Evolutionary conservation across 1,139 yeast species (phyloP).

Genomic region (Petasospora rhodanensis): DNA sequence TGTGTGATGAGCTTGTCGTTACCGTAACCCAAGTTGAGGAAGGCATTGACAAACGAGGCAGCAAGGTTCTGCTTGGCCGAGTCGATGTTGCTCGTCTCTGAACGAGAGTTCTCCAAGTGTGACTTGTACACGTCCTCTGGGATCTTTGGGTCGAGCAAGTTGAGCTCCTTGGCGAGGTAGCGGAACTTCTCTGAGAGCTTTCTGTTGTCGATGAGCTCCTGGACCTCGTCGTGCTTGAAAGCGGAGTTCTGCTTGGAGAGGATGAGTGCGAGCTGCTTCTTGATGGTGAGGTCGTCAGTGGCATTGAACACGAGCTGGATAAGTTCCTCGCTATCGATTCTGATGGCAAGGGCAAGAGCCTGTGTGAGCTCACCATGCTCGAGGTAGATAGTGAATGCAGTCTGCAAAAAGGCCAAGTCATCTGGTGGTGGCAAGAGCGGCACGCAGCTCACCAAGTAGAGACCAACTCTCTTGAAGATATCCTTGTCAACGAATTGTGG

Average conservation of each 20-base stretch:
- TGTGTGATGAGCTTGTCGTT: conserved; percentile 77
- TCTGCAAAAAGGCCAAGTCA: conserved; percentile 77
- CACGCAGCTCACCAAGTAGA: conserved; percentile 93
- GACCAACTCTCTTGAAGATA: conserved; percentile 84
- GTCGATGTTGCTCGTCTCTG: conserved; percentile 62
- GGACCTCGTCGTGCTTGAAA: conserved; percentile 75
- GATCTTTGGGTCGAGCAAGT: conserved; percentile 80
- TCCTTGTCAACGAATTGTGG: conserved; percentile 81
- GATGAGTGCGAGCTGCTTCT: conserved; percentile 88
- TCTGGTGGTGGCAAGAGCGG: conserved; percentile 95
- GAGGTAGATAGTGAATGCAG: conserved; percentile 87
- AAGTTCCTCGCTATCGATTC: conserved; percentile 76
- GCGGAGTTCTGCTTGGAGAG: conserved; percentile 85
- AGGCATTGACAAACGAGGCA: conserved; percentile 89
- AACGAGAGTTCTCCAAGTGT: conserved; percentile 70
- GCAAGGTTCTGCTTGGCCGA: conserved; percentile 96
- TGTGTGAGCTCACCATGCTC: conserved; percentile 79
- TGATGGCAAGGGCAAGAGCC: conserved; percentile 84
- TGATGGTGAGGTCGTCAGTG: conserved; percentile 66
- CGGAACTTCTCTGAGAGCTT: conserved; percentile 74
- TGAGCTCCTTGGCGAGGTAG: conserved; percentile 81
- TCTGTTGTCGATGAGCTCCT: conserved; percentile 79
- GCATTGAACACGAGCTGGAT: conserved; percentile 75
- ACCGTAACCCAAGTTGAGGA: conserved; percentile 87
- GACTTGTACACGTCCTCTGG: conserved; percentile 95